Evolutionary conservation across 306 rosid genomes (phyloP), one percentile per base, ranked within the genome.

Genomic region (Sicyos baderoa): DNA sequence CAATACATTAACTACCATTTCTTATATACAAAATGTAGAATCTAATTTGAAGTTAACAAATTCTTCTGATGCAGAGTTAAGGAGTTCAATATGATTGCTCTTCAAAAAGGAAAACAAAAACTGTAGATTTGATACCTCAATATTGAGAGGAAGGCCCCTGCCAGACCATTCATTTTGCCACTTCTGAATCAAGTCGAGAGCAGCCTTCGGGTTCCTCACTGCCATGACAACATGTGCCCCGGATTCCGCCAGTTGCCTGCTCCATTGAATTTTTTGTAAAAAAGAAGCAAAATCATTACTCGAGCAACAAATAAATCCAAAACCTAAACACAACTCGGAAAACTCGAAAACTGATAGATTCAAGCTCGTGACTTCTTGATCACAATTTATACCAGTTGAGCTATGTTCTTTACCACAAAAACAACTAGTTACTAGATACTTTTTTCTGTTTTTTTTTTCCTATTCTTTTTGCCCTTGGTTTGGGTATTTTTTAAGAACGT

Each of bases 161-260:
- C 89, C 97, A 37, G 83, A 78, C 86, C 96, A 86, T 67, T 90
- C 96, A 53, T 70, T 78, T 83, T 90, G 97, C 99, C 99, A 93
- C 67, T 85, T 84, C 82, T 82, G 94, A 71, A 93, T 90, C 87
- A 93, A 79, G 44, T 86, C 97, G 16, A 72, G 79, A 37, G 96
- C 99, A 12, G 81, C 88, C 63, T 90, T 84, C 11, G 89, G 78
- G 74, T 93, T 93, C 91, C 99, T 93, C 72, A 93, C 99, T 3
- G 99, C 97, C 99, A 93, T 93, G 62, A 93, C 89, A 73, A 93
- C 97, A 81, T 93, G 96, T 14, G 96, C 99, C 60, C 99, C 99
- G 6, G 94, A 69, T 77, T 90, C 87, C 48, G 99, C 99, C 84
- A 93, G 79, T 75, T 93, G 99, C 94, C 99, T 92, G 82, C 67